Percentiles rank a stretch among this genome's conserved stretches.
phyloP scores from a whole-genome alignment of 1,284 basidiomycete genomes.

The Boletus sp. region DNA sequence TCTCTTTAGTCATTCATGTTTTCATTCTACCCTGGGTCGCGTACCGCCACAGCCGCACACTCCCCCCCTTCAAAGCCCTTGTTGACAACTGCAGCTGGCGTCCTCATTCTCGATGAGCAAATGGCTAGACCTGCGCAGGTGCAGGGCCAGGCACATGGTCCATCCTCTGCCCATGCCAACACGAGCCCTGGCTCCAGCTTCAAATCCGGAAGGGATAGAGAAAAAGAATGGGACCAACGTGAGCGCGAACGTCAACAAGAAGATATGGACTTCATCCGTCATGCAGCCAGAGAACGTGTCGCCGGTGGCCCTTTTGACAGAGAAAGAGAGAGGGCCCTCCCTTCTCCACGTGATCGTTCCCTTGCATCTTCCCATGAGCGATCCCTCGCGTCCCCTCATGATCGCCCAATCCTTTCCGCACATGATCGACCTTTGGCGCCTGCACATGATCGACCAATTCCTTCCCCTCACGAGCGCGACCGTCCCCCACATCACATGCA shows the following conservation, averaged over 20 bases:
- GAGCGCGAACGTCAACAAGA: conserved; percentile 29
- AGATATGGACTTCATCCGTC: conserved; percentile 28
- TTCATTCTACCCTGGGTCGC: background rate
- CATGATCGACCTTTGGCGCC: conserved; percentile 23
- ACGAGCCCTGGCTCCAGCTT: conserved; percentile 23
- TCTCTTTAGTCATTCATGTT: conserved; percentile 5
- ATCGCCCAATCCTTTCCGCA: conserved; percentile 18
- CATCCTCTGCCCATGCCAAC: conserved; percentile 20
- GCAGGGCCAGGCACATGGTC: conserved; percentile 19
- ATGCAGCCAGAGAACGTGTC: conserved; percentile 24
- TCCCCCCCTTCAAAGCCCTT: conserved; percentile 27
- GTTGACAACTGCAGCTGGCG: conserved; percentile 24
- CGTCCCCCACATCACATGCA: conserved; percentile 21
- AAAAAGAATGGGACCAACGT: conserved; percentile 30
- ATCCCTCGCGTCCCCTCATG: conserved; percentile 21
- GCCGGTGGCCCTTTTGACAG: conserved; percentile 20
- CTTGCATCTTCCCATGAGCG: conserved; percentile 19
- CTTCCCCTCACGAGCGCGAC: conserved; percentile 27
- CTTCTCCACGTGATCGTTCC: conserved; percentile 26
- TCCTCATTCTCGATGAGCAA: conserved; percentile 31
- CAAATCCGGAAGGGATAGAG: conserved; percentile 27
- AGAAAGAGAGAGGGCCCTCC: conserved; percentile 24
- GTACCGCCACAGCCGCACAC: conserved; percentile 24
- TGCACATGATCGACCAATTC: conserved; percentile 21
- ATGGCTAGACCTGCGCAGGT: conserved; percentile 22